Evolutionary conservation across 1,284 basidiomycete species (phyloP).

Genomic region (Quambalaria eucalypti): DNA sequence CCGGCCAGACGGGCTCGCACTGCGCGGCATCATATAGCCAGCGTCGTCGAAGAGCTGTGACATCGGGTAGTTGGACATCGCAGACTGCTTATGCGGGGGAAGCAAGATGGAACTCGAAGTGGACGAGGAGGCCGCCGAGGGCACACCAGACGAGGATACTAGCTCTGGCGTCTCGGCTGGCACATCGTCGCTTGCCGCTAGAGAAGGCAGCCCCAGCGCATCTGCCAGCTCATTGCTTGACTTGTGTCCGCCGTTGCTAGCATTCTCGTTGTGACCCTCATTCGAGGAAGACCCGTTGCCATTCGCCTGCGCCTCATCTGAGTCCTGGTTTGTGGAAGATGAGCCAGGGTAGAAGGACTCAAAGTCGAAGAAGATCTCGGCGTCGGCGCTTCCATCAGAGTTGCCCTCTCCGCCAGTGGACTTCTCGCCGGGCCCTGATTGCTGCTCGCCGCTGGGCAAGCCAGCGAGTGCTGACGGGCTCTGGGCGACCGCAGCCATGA

Average conservation of each 20-base stretch:
- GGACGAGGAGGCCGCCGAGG: background rate
- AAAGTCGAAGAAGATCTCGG: constrained; percentile 27
- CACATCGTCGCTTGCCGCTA: constrained; percentile 9
- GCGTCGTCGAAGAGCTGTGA: constrained; percentile 21
- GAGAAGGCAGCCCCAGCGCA: constrained; percentile 16
- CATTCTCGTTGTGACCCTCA: background rate
- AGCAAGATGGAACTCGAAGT: constrained; percentile 19
- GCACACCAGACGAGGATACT: constrained; percentile 11
- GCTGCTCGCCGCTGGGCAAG: too few relatives aligned
- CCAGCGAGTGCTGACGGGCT: background rate
- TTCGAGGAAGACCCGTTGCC: too few relatives aligned
- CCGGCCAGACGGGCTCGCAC: constrained; percentile 31
- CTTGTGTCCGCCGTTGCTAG: constrained; percentile 10
- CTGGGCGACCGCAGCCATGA: constrained; percentile 15
- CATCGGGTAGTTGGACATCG: constrained; percentile 7
- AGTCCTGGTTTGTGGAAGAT: too few relatives aligned
- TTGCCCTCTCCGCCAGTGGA: constrained; percentile 8
- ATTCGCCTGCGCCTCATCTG: too few relatives aligned
- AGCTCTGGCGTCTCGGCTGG: constrained; percentile 24
- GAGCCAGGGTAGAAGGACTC: constrained; percentile 27
- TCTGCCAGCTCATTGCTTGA: constrained; percentile 17
- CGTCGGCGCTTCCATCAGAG: constrained; percentile 18
- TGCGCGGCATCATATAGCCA: constrained; percentile 31
- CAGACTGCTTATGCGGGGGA: constrained; percentile 17
- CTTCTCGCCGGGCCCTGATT: too few relatives aligned